Percentiles rank a stretch among this genome's conserved stretches.
phyloP scores from a whole-genome alignment of 768 basidiomycete species.

The Leccinellum albellum region DNA sequence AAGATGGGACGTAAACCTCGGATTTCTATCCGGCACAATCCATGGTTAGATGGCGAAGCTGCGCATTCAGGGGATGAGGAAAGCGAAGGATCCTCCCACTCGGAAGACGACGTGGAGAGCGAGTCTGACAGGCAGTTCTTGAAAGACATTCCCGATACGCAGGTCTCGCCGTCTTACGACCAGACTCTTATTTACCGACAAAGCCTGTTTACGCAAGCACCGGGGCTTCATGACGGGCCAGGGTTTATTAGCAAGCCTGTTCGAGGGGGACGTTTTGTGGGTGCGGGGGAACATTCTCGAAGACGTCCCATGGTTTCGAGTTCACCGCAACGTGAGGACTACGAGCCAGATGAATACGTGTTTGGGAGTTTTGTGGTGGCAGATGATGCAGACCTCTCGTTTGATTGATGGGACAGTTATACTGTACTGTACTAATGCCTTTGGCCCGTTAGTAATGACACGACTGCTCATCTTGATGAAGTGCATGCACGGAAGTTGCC shows the following conservation, averaged over 20 bases:
- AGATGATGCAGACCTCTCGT: conserved; percentile 69
- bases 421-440: neutral
- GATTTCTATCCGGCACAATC: conserved; percentile 38
- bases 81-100: conserved; percentile 57
- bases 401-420: conserved; percentile 20
- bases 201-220: conserved; percentile 70
- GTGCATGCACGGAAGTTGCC: conserved; percentile 13
- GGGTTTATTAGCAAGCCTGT: conserved; percentile 51
- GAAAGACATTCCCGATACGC: conserved; percentile 60
- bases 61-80: conserved; percentile 78
- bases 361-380: conserved; percentile 78
- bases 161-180: conserved; percentile 67
- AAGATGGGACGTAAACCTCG: conserved; percentile 19
- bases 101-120: conserved; percentile 50
- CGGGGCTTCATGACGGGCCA: conserved; percentile 38
- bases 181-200: conserved; percentile 67
- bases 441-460: neutral
- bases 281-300: conserved; percentile 31
- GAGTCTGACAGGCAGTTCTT: conserved; percentile 70
- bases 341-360: conserved; percentile 60
- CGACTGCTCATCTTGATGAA: neutral
- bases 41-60: conserved; percentile 66
- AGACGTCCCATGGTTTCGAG: conserved; percentile 44
- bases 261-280: conserved; percentile 39
- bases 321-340: conserved; percentile 54